Evolutionary conservation across 2,329 filamentous ascomycete genomes (phyloP).

Genomic region (Harringtonia aguacate): DNA sequence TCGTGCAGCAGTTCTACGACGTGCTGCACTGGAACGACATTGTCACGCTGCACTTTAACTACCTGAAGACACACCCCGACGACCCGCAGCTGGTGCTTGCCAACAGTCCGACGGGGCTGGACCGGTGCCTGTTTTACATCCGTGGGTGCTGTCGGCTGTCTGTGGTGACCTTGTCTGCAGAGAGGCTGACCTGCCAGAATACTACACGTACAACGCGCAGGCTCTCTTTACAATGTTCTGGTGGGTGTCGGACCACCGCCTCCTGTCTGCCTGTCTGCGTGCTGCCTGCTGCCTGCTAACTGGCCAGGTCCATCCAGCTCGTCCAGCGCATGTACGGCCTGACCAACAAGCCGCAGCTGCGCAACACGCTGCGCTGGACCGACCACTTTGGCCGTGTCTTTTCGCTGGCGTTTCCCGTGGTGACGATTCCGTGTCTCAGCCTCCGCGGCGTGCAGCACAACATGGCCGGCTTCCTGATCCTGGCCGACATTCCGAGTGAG

Average conservation of each 20-base stretch:
- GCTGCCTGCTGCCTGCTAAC: too few species aligned
- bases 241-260: too few species aligned
- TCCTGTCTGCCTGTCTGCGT: too few species aligned
- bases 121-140: background rate
- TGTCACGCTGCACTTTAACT: background rate
- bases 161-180: too few species aligned
- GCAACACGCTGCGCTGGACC: background rate
- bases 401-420: background rate
- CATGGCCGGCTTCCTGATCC: background rate
- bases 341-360: background rate
- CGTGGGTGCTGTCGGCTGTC: background rate
- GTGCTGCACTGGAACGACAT: background rate
- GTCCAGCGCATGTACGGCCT: background rate
- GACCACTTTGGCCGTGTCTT: background rate
- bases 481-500: background rate
- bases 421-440: background rate
- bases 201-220: background rate
- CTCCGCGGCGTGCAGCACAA: background rate
- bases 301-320: background rate
- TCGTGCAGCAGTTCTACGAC: background rate
- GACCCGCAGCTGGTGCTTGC: background rate
- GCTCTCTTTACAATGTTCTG: background rate
- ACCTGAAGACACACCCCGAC: background rate
- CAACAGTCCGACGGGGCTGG: background rate
- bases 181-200: background rate